Conservation (phyloP, 306 rosid genomes). For the Cucumis sativus region DNA sequence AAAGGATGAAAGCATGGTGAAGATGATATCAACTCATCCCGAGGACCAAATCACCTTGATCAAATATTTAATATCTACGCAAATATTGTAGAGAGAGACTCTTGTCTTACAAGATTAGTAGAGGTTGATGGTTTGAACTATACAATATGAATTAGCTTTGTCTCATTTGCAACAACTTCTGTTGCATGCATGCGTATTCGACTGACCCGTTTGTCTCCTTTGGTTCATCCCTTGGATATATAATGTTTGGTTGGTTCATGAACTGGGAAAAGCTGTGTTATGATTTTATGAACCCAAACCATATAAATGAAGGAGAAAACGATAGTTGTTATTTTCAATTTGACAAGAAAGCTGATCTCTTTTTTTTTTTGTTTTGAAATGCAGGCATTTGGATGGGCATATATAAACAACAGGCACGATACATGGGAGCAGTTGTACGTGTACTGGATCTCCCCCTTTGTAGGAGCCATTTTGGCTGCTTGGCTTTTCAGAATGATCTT, state of each 20-base stretch:
- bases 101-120: neutral
- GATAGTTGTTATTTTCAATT: neutral
- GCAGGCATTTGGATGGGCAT: slow-evolving; percentile 95
- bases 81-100: neutral
- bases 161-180: neutral
- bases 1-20: neutral
- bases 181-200: neutral
- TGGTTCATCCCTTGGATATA: neutral
- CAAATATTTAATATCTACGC: neutral
- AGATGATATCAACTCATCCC: neutral
- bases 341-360: neutral
- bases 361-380: slow-evolving; percentile 4
- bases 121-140: neutral
- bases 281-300: neutral
- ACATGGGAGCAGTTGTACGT: slow-evolving; percentile 90
- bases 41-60: neutral
- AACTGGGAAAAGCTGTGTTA: neutral
- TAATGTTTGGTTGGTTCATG: neutral
- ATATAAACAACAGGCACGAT: slow-evolving; percentile 48
- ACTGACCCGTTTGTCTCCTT: neutral
- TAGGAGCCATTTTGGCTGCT: slow-evolving; percentile 64
- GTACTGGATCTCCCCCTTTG: slow-evolving; percentile 70
- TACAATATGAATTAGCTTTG: neutral
- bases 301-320: neutral
- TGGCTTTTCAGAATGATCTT: slow-evolving; percentile 57